Percentiles rank a stretch among this genome's conserved stretches.
phyloP scores from a whole-genome alignment of 106 monocot genomes.

The Dioscorea alata region DNA sequence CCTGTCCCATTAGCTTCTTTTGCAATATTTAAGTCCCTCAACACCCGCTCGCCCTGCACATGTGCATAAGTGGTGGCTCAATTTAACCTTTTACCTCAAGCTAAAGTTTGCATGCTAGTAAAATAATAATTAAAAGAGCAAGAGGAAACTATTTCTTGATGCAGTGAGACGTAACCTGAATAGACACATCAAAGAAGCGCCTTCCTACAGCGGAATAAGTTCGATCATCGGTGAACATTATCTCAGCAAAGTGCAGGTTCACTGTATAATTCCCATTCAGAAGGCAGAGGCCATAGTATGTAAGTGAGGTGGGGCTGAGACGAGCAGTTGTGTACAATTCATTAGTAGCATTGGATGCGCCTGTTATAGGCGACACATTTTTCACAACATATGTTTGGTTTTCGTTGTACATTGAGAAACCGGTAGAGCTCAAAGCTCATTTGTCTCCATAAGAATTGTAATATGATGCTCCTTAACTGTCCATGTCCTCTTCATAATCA shows the following conservation, averaged over 20 bases:
- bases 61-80: neutral
- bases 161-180: conserved; percentile 42
- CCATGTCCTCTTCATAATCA: conserved; percentile 44
- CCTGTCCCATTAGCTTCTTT: conserved; percentile 49
- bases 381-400: conserved; percentile 23
- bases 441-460: conserved; percentile 8
- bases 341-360: conserved; percentile 8
- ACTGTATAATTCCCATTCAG: conserved; percentile 60
- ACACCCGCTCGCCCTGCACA: conserved; percentile 35
- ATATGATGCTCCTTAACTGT: conserved; percentile 33
- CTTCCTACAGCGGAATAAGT: conserved; percentile 50
- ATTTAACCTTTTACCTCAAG: no score
- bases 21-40: conserved; percentile 49
- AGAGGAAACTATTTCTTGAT: neutral
- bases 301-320: conserved; percentile 52
- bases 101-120: no score
- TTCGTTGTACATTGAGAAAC: conserved; percentile 31
- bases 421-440: conserved; percentile 70
- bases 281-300: conserved; percentile 70
- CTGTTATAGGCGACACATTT: conserved; percentile 33
- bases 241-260: conserved; percentile 68
- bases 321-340: conserved; percentile 56
- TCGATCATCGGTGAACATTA: conserved; percentile 52
- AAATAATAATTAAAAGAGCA: neutral
- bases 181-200: conserved; percentile 64